Evolutionary conservation across 1,284 basidiomycete genomes (phyloP).

Genomic region (Chondrostereum purpureum): DNA sequence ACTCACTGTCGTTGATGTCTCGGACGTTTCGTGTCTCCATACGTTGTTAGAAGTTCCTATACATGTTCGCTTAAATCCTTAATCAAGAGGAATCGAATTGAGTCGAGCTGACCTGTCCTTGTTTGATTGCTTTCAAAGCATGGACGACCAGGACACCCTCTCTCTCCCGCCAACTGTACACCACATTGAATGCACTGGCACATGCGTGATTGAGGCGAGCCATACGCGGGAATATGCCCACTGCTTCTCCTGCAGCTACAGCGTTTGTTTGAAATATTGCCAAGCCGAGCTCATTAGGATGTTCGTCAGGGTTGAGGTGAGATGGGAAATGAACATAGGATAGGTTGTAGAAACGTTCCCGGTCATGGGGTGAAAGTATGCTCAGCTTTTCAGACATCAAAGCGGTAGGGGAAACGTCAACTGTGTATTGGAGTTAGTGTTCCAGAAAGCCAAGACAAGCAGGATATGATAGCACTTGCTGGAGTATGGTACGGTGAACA

Average conservation of each 20-base stretch:
- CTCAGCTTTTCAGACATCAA: slow-evolving; percentile 33
- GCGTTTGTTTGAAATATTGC: slow-evolving; percentile 64
- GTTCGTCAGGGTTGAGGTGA: slow-evolving; percentile 28
- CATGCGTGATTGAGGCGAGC: slow-evolving; percentile 62
- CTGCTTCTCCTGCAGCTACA: slow-evolving; percentile 41
- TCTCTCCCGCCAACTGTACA: slow-evolving; percentile 49
- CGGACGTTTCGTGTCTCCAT: slow-evolving; percentile 47
- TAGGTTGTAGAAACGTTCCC: slow-evolving; percentile 40
- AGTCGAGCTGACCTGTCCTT: slow-evolving; percentile 35
- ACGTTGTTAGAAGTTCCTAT: slow-evolving; percentile 56
- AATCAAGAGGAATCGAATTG: not conserved
- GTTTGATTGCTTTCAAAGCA: slow-evolving; percentile 44
- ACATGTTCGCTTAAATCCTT: slow-evolving; percentile 1
- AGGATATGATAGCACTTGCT: slow-evolving; percentile 35
- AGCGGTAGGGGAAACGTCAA: slow-evolving; percentile 35
- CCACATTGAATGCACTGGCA: slow-evolving; percentile 54
- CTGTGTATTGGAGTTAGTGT: slow-evolving; percentile 18
- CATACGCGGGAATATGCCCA: slow-evolving; percentile 56
- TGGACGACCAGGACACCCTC: slow-evolving; percentile 45
- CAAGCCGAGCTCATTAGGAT: slow-evolving; percentile 40
- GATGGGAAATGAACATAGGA: slow-evolving; percentile 47
- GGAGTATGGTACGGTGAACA: slow-evolving; percentile 43
- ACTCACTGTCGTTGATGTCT: slow-evolving; percentile 44
- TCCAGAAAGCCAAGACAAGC: slow-evolving; percentile 1
- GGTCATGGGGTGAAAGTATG: slow-evolving; percentile 24